Percentiles rank a stretch among this genome's conserved stretches.
Evolutionary conservation across 2,329 filamentous ascomycete species (phyloP).

Genomic region (Aspergillus pseudotamarii): DNA sequence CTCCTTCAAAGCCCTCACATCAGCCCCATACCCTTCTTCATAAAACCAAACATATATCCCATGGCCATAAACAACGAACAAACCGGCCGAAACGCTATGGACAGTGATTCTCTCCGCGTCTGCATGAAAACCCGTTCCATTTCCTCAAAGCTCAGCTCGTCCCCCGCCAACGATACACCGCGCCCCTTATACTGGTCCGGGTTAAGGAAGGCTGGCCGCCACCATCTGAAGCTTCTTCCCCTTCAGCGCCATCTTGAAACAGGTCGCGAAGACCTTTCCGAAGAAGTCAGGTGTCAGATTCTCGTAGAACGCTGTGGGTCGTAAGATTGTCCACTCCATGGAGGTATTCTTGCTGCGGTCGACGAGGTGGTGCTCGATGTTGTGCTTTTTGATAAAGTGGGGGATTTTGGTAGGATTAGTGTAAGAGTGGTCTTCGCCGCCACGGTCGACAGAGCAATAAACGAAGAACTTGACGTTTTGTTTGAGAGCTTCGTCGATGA

Average conservation of each 20-base stretch:
- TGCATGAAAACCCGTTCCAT: conserved; percentile 50
- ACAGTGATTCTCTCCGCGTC: conserved; percentile 48
- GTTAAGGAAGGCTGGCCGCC: conserved; percentile 49
- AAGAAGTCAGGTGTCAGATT: conserved; percentile 52
- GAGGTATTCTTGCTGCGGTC: conserved; percentile 39
- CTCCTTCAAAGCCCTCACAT: conserved; percentile 47
- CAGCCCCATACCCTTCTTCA: conserved; percentile 50
- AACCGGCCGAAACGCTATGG: conserved; percentile 46
- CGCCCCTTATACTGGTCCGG: conserved; percentile 44
- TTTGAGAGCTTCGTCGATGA: conserved; percentile 62
- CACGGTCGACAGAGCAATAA: conserved; percentile 66
- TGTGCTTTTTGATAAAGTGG: conserved; percentile 65
- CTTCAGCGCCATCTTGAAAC: conserved; percentile 43
- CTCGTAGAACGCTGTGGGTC: conserved; percentile 66
- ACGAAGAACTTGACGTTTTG: conserved; percentile 63
- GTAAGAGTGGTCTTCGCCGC: conserved; percentile 55
- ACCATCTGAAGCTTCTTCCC: conserved; percentile 49
- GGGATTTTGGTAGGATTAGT: conserved; percentile 59
- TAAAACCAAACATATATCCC: conserved; percentile 55
- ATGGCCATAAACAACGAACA: conserved; percentile 43
- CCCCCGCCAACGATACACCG: conserved; percentile 51
- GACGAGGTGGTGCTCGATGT: conserved; percentile 65
- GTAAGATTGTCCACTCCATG: conserved; percentile 65
- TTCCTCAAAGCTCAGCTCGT: conserved; percentile 53
- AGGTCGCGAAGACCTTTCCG: conserved; percentile 52